Conservation (phyloP, 2,329 filamentous ascomycete species). For the Talaromyces sp. region DNA sequence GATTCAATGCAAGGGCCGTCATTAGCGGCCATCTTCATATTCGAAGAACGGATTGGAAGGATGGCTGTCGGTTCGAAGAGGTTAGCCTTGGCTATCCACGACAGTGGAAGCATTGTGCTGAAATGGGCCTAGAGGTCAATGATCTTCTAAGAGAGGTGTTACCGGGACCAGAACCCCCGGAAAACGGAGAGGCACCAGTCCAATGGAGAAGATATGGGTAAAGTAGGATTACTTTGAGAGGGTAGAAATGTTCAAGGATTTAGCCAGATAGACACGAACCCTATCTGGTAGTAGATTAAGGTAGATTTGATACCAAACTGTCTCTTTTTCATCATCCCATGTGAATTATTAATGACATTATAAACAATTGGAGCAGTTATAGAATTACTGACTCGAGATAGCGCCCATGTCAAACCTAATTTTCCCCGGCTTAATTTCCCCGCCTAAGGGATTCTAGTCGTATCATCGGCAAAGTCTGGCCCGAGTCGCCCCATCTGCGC, state of each 20-base stretch:
- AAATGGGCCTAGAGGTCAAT: constrained; percentile 8
- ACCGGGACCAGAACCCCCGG: constrained; percentile 3
- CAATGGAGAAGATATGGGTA: constrained; percentile 12
- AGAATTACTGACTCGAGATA: background rate
- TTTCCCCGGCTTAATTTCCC: no score
- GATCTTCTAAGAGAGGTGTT: constrained; percentile 10
- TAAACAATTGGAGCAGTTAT: background rate
- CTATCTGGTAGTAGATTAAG: background rate
- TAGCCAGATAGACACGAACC: background rate
- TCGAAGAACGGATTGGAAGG: constrained; percentile 10
- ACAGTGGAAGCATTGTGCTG: constrained; percentile 11
- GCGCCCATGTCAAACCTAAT: no score
- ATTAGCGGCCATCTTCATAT: constrained; percentile 12
- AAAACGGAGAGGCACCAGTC: background rate
- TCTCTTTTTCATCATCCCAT: background rate
- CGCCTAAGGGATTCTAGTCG: no score
- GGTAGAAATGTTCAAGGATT: background rate
- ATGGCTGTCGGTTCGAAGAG: constrained; percentile 11
- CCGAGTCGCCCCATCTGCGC: no score
- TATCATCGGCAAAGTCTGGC: no score
- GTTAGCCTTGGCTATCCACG: constrained; percentile 12
- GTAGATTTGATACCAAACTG: background rate
- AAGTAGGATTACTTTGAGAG: background rate
- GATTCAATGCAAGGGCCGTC: constrained; percentile 10
- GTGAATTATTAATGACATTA: background rate